Evolutionary conservation across 2,329 filamentous ascomycete genomes (phyloP).

Genomic region (Cyphellophora attinorum): DNA sequence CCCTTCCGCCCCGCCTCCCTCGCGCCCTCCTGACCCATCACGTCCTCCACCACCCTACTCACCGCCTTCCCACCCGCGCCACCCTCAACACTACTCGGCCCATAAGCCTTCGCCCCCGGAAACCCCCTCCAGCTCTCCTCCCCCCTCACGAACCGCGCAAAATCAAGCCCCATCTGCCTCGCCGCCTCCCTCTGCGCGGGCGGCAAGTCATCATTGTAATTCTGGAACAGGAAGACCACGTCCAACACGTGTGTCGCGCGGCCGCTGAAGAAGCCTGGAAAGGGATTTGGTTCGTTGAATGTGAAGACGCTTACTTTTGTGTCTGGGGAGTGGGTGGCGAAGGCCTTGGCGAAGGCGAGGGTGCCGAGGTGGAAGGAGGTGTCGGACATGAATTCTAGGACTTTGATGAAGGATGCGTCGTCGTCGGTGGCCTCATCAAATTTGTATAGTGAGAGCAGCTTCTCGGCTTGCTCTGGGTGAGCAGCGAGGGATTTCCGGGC

Average conservation of each 20-base stretch:
- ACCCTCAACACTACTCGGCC: neutral
- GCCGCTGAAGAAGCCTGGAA: conserved; percentile 33
- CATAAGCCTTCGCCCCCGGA: neutral
- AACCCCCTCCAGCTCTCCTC: conserved; percentile 8
- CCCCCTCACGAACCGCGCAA: conserved; percentile 11
- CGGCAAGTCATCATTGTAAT: conserved; percentile 31
- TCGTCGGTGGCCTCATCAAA: conserved; percentile 28
- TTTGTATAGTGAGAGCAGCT: conserved; percentile 30
- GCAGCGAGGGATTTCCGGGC: conserved; percentile 6
- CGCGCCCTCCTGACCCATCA: neutral
- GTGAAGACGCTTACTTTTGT: conserved; percentile 28
- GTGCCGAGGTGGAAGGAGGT: conserved; percentile 37
- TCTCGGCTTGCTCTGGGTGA: conserved; percentile 19
- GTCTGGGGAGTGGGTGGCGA: conserved; percentile 18
- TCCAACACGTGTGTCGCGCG: conserved; percentile 36
- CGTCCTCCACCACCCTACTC: neutral
- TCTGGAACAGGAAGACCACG: conserved; percentile 36
- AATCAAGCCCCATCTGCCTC: conserved; percentile 8
- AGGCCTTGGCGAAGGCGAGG: conserved; percentile 29
- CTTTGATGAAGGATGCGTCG: conserved; percentile 29
- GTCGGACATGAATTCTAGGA: conserved; percentile 37
- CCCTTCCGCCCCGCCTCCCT: neutral
- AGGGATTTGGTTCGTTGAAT: conserved; percentile 40
- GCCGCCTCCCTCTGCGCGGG: conserved; percentile 20
- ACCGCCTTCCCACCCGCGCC: neutral